phyloP scores from a whole-genome alignment of 2,329 filamentous ascomycete genomes.

The Madurella fahalii region DNA sequence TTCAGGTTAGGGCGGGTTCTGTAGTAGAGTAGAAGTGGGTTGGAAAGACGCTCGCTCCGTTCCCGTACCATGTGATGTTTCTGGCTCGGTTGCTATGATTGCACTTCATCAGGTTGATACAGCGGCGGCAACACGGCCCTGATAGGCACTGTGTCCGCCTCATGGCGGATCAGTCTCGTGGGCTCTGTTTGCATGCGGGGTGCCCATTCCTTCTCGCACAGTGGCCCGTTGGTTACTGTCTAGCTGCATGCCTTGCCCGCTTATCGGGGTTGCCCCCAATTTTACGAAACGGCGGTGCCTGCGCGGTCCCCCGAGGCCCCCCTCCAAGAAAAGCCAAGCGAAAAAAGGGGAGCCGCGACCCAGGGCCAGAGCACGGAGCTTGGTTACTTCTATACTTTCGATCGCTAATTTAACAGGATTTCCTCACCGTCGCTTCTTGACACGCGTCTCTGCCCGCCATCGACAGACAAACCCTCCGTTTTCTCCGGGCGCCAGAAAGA shows the following conservation, averaged over 20 bases:
- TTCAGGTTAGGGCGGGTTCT: too few species aligned
- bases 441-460: conserved; percentile 21
- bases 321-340: conserved; percentile 7
- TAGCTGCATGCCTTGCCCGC: not conserved
- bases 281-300: not conserved
- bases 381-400: conserved; percentile 6
- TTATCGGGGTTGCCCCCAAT: not conserved
- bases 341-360: conserved; percentile 20
- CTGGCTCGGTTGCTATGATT: too few species aligned
- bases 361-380: conserved; percentile 4
- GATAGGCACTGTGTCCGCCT: too few species aligned
- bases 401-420: conserved; percentile 28
- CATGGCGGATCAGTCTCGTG: too few species aligned
- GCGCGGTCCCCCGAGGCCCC: not conserved
- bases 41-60: too few species aligned
- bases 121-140: too few species aligned
- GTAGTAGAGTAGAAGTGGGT: too few species aligned
- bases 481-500: conserved; percentile 8
- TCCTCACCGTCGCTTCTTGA: conserved; percentile 17
- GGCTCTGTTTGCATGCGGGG: too few species aligned
- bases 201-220: too few species aligned
- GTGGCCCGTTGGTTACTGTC: not conserved
- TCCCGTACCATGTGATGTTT: too few species aligned
- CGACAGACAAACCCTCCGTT: conserved; percentile 10
- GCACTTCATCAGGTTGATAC: too few species aligned